Percentiles rank a stretch among this genome's conserved stretches.
phyloP scores from a whole-genome alignment of 345 rosid species.

The Anacardium occidentale region DNA sequence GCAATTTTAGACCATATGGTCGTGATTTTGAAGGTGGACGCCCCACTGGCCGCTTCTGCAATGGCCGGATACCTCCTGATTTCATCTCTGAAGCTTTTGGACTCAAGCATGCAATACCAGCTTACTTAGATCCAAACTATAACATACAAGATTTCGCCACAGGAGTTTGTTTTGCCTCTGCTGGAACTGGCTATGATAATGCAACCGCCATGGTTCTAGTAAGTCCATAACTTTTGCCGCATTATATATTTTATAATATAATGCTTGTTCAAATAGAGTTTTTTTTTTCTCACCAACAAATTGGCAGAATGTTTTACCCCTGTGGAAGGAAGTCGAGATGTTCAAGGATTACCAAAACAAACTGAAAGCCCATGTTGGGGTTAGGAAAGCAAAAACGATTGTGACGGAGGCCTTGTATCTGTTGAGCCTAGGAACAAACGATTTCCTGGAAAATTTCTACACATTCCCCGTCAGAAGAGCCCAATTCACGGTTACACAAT shows the following conservation, averaged over 20 bases:
- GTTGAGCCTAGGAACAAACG: conserved; percentile 65
- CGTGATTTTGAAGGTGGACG: conserved; percentile 45
- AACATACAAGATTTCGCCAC: conserved; percentile 45
- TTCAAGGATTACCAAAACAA: conserved; percentile 49
- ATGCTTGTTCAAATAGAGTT: too few relatives aligned
- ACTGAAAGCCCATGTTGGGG: conserved; percentile 41
- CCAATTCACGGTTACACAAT: conserved; percentile 35
- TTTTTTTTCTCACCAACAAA: neutral
- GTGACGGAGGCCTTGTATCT: conserved; percentile 42
- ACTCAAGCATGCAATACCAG: conserved; percentile 46
- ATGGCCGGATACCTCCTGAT: conserved; percentile 56
- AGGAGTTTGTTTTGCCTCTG: conserved; percentile 61
- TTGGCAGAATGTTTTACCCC: conserved; percentile 60
- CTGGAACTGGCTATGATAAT: conserved; percentile 60
- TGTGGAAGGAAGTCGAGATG: conserved; percentile 57
- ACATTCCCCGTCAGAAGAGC: conserved; percentile 28
- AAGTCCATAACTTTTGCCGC: conserved; percentile 16
- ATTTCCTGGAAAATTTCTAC: conserved; percentile 65
- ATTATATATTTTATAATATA: too few relatives aligned
- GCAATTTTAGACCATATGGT: conserved; percentile 57
- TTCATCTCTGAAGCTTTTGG: conserved; percentile 56
- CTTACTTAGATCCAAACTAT: conserved; percentile 52
- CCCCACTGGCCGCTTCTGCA: conserved; percentile 56
- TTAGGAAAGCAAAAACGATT: conserved; percentile 26
- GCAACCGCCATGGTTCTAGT: conserved; percentile 51